Evolutionary conservation across 23 red algal genomes (phyloP).

Genomic region (Gracilaria gracilis): DNA sequence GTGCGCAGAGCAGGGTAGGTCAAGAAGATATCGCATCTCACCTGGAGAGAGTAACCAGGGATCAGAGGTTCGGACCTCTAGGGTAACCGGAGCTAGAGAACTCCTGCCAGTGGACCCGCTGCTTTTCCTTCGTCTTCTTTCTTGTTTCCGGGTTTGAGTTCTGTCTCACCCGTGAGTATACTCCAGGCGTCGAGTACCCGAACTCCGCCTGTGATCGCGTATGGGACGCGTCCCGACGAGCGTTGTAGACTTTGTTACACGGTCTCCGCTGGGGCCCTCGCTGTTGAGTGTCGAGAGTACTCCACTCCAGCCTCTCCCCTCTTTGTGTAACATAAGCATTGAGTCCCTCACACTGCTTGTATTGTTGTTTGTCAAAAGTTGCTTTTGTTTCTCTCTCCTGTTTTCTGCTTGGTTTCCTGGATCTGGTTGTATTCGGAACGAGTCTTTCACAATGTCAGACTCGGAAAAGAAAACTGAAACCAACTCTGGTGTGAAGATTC

Average conservation of each 20-base stretch:
- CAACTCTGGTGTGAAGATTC: slow-evolving; percentile 17
- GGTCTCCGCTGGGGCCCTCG: not conserved
- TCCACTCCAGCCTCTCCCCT: not conserved
- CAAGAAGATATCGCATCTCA: not conserved
- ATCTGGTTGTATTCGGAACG: not conserved
- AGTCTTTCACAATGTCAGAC: slow-evolving; percentile 13
- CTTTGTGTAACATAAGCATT: not conserved
- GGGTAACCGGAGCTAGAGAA: slow-evolving; percentile 10
- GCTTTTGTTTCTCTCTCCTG: too few relatives aligned
- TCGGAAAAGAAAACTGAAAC: slow-evolving; percentile 18
- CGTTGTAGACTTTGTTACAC: not conserved
- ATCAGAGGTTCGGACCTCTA: slow-evolving; percentile 9
- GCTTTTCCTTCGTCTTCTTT: not conserved
- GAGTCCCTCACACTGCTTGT: not conserved
- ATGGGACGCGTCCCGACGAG: slow-evolving; percentile 18
- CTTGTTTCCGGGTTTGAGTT: slow-evolving; percentile 3
- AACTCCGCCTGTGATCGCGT: slow-evolving; percentile 15
- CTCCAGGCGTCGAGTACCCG: slow-evolving; percentile 24
- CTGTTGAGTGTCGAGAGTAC: slow-evolving; percentile 7
- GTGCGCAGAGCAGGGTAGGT: slow-evolving; percentile 17
- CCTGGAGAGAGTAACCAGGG: slow-evolving; percentile 15
- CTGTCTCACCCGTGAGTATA: slow-evolving; percentile 8
- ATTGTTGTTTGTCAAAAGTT: not conserved
- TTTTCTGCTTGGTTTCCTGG: not conserved
- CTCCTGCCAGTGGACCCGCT: slow-evolving; percentile 11